Base-by-base conservation (phyloP, 345 rosid genomes). In the Salix viminalis region DNA sequence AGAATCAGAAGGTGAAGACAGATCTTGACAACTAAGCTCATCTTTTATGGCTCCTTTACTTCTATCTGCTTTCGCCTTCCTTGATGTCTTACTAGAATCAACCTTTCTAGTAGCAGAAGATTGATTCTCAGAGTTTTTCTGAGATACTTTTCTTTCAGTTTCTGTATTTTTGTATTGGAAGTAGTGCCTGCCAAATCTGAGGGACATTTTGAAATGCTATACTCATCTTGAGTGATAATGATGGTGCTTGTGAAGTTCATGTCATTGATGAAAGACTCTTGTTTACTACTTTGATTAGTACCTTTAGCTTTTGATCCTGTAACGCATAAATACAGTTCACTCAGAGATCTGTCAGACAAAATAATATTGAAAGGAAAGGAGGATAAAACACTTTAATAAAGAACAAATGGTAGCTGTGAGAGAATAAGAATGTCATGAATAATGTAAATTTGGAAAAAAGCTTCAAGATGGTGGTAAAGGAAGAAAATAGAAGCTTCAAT, bases 161-260 rank as follows among this genome's bases (percentile, higher is more conserved):
- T 84, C 76, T 84, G 83, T 2, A 78, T 71, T 54, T 82, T 71
- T 19, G 71, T 36, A 52, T 12, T 54, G 71, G 82, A 83, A 77
- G 75, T 60, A 73, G 77, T 70, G 69, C 79, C 76, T 14, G 61
- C 67, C 36, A 81, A 81, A 56, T 78, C 80, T 37, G 85, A 68
- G 21, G 90, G 85, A 73, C 66, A 72, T 75, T 95, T 93, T 5
- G 92, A 88, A 79, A 88, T 80, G 80, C 78, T 83, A 76, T 82
- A 88, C 67, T 88, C 92, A 77, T 90, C 93, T 71, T 83, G 54
- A 67, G 84, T 79, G 60, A 95, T 89, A 72, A 46, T 46, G 50
- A 91, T 81, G 56, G 85, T 81, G 76, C 95, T 89, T 46, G 77
- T 81, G 80, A 90, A 89, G 80, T 88, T 85, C 89, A 89, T 84